Conservation (phyloP, 2,329 filamentous ascomycete genomes). For the Byssothecium circinans region DNA sequence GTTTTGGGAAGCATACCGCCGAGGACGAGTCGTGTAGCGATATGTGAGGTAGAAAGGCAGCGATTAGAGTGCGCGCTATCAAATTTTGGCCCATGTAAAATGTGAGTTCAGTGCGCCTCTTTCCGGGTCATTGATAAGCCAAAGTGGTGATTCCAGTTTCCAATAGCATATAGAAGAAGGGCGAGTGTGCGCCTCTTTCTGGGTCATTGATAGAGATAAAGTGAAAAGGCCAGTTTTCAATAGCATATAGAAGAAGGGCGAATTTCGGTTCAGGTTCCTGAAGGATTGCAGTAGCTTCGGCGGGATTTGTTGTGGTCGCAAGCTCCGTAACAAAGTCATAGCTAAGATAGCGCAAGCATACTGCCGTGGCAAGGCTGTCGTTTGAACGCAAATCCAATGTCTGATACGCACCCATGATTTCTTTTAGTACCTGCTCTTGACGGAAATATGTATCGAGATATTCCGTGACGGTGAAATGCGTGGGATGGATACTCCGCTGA, state of each 20-base stretch:
- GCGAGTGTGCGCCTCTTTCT: no score
- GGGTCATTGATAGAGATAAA: neutral
- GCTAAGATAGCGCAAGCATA: constrained; percentile 5
- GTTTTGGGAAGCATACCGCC: no score
- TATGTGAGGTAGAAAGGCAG: no score
- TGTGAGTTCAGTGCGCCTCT: no score
- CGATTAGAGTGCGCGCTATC: no score
- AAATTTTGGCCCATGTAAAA: no score
- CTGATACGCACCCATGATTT: constrained; percentile 3
- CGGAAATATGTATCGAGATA: constrained; percentile 1
- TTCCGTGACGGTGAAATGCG: constrained; percentile 9
- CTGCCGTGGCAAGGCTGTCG: constrained; percentile 3
- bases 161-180: no score
- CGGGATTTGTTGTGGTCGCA: neutral
- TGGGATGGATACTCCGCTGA: neutral
- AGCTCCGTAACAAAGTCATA: constrained; percentile 1
- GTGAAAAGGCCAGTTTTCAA: neutral
- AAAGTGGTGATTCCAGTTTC: no score
- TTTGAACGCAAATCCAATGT: neutral
- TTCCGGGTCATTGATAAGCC: no score
- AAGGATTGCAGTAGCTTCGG: neutral
- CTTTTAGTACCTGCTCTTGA: neutral
- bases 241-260: neutral
- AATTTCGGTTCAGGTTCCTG: neutral
- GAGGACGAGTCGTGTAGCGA: no score